Evolutionary conservation across 176 grass and related monocot genomes (phyloP), one percentile per base, ranked within the genome.

Genomic region (Echinochloa phyllopogon): DNA sequence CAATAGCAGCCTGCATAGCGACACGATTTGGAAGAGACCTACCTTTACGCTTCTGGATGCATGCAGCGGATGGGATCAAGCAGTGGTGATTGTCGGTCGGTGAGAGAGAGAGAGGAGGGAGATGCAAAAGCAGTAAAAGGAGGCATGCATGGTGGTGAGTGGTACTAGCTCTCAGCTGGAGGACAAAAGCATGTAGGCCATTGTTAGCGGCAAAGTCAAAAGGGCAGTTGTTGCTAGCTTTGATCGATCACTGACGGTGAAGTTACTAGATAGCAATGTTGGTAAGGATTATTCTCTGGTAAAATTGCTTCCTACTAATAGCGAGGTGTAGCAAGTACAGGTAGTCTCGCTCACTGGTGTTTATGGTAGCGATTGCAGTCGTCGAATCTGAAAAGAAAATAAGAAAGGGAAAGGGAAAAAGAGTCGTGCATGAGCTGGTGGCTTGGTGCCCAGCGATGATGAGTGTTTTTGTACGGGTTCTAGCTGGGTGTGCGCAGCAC

Each of bases 71-170:
- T 6, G 51, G 74, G 87, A 74, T 81, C 16, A 62, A 63, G 10
- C 43, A 45, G 8, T 45, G 43, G 6, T 10, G 5, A 10, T 45
- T 3, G 43, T 33, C 10, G 63, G 33, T 27, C 70, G 69, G 42
- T 18, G 51, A 73, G 24, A 33, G 81, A 60, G 0, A 8, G 25
- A 50, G 4, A 8, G 4, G 60, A 27, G 58, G 8, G 8, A n/a
- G 58, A 62, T 76, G 69, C 61, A 89, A 89, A 85, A 33, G 29
- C 29, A 33, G 61, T 60, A 59, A 89, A 85, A 89, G 69, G 52
- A 41, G 15, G 20, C 18, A 21, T 17, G 47, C 74, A 25, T 65
- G 74, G 66, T 63, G 52, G 18, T 7, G 17, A 21, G 16, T 56
- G 21, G 56, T 58, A 24, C 23, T 13, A 60, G 57, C n/a, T 20